Conservation (phyloP, 2,329 filamentous ascomycete genomes). For the Monilinia aucupariae region DNA sequence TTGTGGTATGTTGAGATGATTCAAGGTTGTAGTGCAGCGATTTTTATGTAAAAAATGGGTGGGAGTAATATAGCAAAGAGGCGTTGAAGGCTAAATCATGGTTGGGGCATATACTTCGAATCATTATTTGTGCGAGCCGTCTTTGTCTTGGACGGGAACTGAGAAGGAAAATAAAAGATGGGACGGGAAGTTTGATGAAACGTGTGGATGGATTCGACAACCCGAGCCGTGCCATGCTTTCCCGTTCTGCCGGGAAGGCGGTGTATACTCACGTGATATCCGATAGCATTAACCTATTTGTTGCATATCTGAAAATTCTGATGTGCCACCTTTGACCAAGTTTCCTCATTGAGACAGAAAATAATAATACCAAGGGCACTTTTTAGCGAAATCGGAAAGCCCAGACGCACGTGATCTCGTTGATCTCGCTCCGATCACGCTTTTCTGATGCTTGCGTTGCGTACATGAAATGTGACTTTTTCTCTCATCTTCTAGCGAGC, state of each 20-base stretch:
- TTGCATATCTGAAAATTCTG: neutral
- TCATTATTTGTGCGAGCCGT: neutral
- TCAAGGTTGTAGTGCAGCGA: neutral
- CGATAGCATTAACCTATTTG: neutral
- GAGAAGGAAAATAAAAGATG: neutral
- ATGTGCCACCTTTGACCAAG: too few relatives aligned
- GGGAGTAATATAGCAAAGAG: neutral
- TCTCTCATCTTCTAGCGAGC: too few relatives aligned
- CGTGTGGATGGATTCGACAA: neutral
- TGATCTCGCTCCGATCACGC: too few relatives aligned
- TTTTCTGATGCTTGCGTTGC: too few relatives aligned
- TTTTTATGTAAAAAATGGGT: neutral
- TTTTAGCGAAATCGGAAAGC: too few relatives aligned
- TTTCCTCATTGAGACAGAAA: too few relatives aligned
- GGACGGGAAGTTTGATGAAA: neutral
- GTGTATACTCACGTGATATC: too few relatives aligned
- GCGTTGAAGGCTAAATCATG: neutral
- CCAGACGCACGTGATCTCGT: too few relatives aligned
- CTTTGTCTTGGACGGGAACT: neutral
- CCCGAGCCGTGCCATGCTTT: neutral
- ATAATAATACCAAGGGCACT: too few relatives aligned
- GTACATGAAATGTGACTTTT: too few relatives aligned
- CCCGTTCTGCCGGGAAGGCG: neutral
- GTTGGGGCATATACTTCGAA: neutral
- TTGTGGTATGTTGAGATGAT: constrained; percentile 1